phyloP scores from a whole-genome alignment of 345 rosid species.

The Noccaea caerulescens region DNA sequence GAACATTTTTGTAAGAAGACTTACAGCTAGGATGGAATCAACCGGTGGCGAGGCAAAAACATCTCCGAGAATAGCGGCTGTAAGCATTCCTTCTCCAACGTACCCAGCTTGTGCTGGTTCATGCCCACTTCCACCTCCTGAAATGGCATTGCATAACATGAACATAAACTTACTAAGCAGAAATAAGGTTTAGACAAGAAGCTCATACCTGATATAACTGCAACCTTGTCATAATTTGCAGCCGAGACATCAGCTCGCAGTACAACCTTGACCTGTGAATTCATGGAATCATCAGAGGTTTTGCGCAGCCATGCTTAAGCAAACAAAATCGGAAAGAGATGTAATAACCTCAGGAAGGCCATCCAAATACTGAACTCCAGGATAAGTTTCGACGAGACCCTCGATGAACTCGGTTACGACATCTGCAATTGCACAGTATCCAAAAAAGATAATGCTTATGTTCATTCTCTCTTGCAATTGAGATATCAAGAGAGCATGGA shows the following conservation, averaged over 20 bases:
- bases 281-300: background rate
- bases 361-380: constrained; percentile 83
- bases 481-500: background rate
- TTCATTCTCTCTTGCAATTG: background rate
- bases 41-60: constrained; percentile 90
- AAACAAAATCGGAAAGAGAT: background rate
- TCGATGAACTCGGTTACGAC: constrained; percentile 94
- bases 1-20: constrained; percentile 29
- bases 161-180: background rate
- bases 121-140: constrained; percentile 99
- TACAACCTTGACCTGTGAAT: constrained; percentile 70
- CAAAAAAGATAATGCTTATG: background rate
- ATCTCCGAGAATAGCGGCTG: constrained; percentile 94
- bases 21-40: constrained; percentile 91
- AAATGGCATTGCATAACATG: constrained; percentile 17
- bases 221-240: constrained; percentile 73
- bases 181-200: background rate
- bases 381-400: constrained; percentile 90
- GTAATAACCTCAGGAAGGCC: constrained; percentile 94
- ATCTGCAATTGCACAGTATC: constrained; percentile 49
- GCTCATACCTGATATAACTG: constrained; percentile 79
- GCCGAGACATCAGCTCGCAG: constrained; percentile 82
- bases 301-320: background rate
- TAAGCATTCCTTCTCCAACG: constrained; percentile 99
- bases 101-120: constrained; percentile 97